Base-by-base conservation (phyloP, 148 eudicot species). In the Heliamphora exappendiculata region DNA sequence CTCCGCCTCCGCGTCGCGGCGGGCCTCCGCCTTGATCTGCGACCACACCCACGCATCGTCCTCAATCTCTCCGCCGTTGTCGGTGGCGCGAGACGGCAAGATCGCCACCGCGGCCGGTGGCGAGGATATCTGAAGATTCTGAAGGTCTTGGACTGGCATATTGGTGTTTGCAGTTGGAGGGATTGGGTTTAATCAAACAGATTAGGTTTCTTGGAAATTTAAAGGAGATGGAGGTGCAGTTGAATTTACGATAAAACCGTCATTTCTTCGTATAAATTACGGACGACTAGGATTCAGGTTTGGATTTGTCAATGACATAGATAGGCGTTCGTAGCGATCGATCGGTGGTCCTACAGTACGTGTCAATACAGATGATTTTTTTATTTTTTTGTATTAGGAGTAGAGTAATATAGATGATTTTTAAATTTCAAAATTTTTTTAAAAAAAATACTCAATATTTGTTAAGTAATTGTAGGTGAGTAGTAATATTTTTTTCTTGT, bases 11-110 rank as follows among this genome's bases (percentile, higher is more conserved):
- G 95, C 97, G 73, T 94, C 98, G 7, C 84, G 84, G 14, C 90
- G 91, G 7, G 98, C 97, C 75, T 90, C 98, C 2, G 89, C 89
- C 67, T 93, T 86, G 75, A 93, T 93, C 76, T 93, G 84, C 1
- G 63, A 58, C 98, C 97, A 93, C 12, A 93, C 79, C 85, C 90
- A 84, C 22, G 85, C 47, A 24, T 86, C 91, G 4, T 91, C 94
- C 1, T 78, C 83, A 53, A 65, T 82, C 9, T 47, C 59, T 57
- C 75, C 79, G 57, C 22, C 57, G 57, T 53, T 19, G 66, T 31
- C 0, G 68, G 76, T 1, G 62, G 31, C 20, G 67, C 36, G 44
- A 2, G 63, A 33, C 29, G 64, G 45, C 19, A 64, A 36, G 3
- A 31, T 16, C 1, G 75, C 24, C 0, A 26, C 7, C 0, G 42